Percentiles rank a stretch among this genome's conserved stretches.
Evolutionary conservation across 495 filamentous ascomycete genomes (phyloP).

Genomic region (Talaromyces proteolyticus): DNA sequence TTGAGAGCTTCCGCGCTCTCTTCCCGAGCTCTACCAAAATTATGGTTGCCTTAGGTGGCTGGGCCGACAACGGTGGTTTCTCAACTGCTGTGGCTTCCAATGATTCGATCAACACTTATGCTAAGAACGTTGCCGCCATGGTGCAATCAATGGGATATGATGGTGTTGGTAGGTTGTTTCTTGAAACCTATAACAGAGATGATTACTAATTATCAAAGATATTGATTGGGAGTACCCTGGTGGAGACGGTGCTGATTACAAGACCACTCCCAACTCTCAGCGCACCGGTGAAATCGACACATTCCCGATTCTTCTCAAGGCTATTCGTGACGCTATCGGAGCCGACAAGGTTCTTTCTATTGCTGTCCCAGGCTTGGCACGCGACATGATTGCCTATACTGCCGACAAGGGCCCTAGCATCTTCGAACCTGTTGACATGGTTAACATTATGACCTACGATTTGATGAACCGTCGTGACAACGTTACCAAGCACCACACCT

Average conservation of each 20-base stretch:
- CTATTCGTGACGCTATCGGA: slow-evolving; percentile 55
- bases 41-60: slow-evolving; percentile 68
- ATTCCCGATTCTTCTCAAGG: slow-evolving; percentile 57
- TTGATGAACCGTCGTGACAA: slow-evolving; percentile 71
- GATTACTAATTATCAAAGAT: slow-evolving; percentile 31
- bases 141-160: slow-evolving; percentile 57
- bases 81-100: slow-evolving; percentile 48
- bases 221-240: slow-evolving; percentile 82
- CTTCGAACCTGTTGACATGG: slow-evolving; percentile 59
- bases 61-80: slow-evolving; percentile 65
- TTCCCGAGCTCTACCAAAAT: slow-evolving; percentile 56
- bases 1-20: slow-evolving; percentile 48
- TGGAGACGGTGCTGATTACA: slow-evolving; percentile 75
- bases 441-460: slow-evolving; percentile 80
- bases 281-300: slow-evolving; percentile 58
- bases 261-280: slow-evolving; percentile 53
- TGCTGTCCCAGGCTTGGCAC: slow-evolving; percentile 60
- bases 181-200: slow-evolving; percentile 4
- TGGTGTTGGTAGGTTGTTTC: slow-evolving; percentile 31
- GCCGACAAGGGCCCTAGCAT: slow-evolving; percentile 56
- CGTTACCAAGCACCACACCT: slow-evolving; percentile 61
- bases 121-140: slow-evolving; percentile 59
- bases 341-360: slow-evolving; percentile 58
- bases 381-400: slow-evolving; percentile 72
- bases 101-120: slow-evolving; percentile 48